A percentile compares a stretch with the other conserved stretches of the same genome.
phyloP scores from a whole-genome alignment of 2,329 filamentous ascomycete species.

The Colletotrichum destructivum region DNA sequence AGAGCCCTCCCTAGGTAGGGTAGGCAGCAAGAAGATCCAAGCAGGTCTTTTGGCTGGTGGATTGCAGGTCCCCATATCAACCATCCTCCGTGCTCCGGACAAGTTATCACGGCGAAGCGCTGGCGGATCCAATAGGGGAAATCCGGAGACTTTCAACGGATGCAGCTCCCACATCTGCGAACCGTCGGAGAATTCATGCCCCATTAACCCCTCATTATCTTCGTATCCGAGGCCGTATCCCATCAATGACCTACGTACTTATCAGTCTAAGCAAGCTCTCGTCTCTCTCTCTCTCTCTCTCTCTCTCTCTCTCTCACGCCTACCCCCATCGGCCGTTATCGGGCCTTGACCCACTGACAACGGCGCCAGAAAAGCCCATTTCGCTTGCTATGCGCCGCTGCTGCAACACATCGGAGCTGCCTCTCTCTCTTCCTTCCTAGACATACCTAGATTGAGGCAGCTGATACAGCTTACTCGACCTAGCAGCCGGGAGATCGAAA shows the following conservation, averaged over 20 bases:
- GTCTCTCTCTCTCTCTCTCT: neutral
- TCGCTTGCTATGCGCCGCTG: neutral
- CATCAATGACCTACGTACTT: too few species aligned
- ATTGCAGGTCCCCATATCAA: neutral
- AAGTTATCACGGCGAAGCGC: constrained; percentile 2
- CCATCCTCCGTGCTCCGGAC: neutral
- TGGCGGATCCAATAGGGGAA: neutral
- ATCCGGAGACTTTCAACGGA: neutral
- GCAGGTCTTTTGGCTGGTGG: neutral
- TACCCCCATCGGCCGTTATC: neutral
- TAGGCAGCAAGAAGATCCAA: neutral
- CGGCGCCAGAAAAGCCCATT: neutral
- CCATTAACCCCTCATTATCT: neutral
- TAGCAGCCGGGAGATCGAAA: too few species aligned
- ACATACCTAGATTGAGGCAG: neutral
- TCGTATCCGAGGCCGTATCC: neutral
- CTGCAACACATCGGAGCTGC: constrained; percentile 7
- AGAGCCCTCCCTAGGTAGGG: neutral
- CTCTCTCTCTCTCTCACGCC: neutral
- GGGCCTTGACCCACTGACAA: neutral
- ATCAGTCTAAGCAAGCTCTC: too few species aligned
- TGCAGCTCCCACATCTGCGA: neutral
- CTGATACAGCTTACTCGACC: neutral
- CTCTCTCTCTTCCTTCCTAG: neutral
- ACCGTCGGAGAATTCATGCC: neutral